Evolutionary conservation across 164 flowering plant genomes (phyloP), one percentile per base, ranked within the genome.

Genomic region (Nymphaea thermarum): DNA sequence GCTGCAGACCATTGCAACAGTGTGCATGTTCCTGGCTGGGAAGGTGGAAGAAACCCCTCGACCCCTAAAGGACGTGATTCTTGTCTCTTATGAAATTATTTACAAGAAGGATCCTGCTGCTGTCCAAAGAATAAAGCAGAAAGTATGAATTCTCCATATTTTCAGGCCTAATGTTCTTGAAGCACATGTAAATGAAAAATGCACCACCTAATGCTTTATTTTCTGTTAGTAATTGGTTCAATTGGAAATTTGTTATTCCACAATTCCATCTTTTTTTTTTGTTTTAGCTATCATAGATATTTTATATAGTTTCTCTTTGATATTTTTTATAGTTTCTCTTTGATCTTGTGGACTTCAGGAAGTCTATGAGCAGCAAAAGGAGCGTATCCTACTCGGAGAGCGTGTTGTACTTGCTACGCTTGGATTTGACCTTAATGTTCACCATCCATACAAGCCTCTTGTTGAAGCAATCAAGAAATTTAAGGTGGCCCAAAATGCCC

Each of bases 21-120:
- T 82, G 25, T 88, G 93, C 70, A 90, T 90, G 88, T 90, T 90
- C 69, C 86, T 90, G 72, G 96, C 93, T 43, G 87, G 96, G 53
- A 90, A 90, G 70, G 93, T 90, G 45, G 93, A 90, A 78, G 91
- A 86, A 76, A 88, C 91, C 70, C 93, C 93, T 63, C 84, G 91
- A 14, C 90, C 89, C 10, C 69, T 88, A 62, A 88, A 85, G 75
- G 91, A 88, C 81, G 89, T 87, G 43, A 85, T 88, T 68, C 68
- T 86, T 65, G 91, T 88, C 63, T 85, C 96, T 44, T 90, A 82
- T 73, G 93, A 86, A 69, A 90, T 90, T 36, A 83, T 86, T 60
- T 74, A 88, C 68, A 87, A 84, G 74, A 86, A 85, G 77, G 91
- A 88, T 76, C 87, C 89, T 67, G 77, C 80, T 71, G 87, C 93